These are phyloP conservation scores for Linnemannia exigua DNA, from an alignment of 192 early-diverging fungal genomes.

Conservation along the genomic window DNA sequence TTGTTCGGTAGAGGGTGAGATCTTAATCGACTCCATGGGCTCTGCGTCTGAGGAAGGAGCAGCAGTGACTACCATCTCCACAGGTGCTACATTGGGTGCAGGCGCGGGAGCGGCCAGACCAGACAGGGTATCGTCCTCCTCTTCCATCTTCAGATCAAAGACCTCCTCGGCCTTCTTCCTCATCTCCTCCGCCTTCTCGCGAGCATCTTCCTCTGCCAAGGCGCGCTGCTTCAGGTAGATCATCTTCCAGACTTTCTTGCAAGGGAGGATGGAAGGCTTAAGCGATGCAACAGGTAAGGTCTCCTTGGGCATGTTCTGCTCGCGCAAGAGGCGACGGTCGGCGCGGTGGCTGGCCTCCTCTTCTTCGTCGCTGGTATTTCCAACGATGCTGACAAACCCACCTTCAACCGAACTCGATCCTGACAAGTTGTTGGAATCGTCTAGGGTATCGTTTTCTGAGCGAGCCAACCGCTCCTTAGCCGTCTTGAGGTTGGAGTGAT, in stretches of 20 bases:
- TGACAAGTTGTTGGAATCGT: constrained; percentile 20
- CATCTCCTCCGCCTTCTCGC: constrained; percentile 52
- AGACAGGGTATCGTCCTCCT: constrained; percentile 19
- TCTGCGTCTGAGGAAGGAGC: not conserved
- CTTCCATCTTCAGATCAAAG: constrained; percentile 57
- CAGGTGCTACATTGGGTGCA: not conserved
- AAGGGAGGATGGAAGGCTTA: constrained; percentile 41
- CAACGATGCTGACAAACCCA: constrained; percentile 52
- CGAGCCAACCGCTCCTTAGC: not conserved
- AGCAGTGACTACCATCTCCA: not conserved
- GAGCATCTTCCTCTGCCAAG: constrained; percentile 41
- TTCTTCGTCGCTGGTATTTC: constrained; percentile 53
- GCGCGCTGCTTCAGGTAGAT: constrained; percentile 54
- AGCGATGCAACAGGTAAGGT: constrained; percentile 24
- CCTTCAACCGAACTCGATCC: constrained; percentile 45
- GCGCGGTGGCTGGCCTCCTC: constrained; percentile 18
- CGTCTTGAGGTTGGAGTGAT: constrained; percentile 6
- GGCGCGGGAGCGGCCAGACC: not conserved
- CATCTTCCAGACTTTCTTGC: constrained; percentile 54
- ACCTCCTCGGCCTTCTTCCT: constrained; percentile 54
- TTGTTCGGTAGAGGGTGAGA: not conserved
- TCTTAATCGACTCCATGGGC: not conserved
- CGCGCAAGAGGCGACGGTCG: constrained; percentile 15
- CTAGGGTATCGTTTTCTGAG: not conserved
- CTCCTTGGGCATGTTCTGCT: constrained; percentile 46